These are phyloP conservation scores for Podospora appendiculata DNA, from an alignment of 495 filamentous ascomycete genomes.

Conservation along the genomic window DNA sequence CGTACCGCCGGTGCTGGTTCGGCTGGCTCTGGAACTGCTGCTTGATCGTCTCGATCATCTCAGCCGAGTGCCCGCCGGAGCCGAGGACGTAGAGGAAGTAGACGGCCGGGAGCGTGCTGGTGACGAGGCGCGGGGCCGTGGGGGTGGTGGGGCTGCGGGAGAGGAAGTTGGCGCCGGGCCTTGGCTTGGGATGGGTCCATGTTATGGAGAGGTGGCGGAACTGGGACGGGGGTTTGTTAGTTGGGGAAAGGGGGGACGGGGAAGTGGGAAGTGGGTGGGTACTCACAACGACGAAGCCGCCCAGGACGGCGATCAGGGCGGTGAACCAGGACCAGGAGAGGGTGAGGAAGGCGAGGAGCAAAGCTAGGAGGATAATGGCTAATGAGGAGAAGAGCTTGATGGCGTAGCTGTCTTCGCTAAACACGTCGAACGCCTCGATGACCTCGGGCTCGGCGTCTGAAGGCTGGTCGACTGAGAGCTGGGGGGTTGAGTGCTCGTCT, in stretches of 20 bases:
- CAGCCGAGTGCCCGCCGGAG: constrained; percentile 87
- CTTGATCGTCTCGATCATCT: constrained; percentile 78
- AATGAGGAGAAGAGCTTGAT: constrained; percentile 8
- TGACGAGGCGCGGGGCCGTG: constrained; percentile 7
- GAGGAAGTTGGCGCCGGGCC: neutral
- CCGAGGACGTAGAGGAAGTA: constrained; percentile 82
- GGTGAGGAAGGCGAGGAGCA: constrained; percentile 5
- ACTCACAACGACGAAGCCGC: constrained; percentile 19
- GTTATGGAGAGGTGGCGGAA: constrained; percentile 13
- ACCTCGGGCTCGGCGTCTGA: too few relatives aligned
- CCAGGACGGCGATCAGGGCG: constrained; percentile 2
- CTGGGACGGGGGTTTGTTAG: constrained; percentile 7
- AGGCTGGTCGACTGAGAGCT: too few relatives aligned
- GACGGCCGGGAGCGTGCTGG: constrained; percentile 30
- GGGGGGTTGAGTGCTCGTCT: too few relatives aligned
- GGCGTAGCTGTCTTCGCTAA: constrained; percentile 7
- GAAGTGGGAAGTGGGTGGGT: neutral
- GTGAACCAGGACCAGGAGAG: constrained; percentile 14
- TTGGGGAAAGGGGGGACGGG: neutral
- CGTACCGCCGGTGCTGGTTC: constrained; percentile 69
- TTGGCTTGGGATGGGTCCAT: neutral
- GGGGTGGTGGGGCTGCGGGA: neutral
- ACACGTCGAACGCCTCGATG: neutral
- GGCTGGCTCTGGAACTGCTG: constrained; percentile 31
- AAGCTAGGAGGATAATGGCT: neutral